phyloP scores from a whole-genome alignment of 1,284 basidiomycete genomes.

The Fomitiporia mediterranea region DNA sequence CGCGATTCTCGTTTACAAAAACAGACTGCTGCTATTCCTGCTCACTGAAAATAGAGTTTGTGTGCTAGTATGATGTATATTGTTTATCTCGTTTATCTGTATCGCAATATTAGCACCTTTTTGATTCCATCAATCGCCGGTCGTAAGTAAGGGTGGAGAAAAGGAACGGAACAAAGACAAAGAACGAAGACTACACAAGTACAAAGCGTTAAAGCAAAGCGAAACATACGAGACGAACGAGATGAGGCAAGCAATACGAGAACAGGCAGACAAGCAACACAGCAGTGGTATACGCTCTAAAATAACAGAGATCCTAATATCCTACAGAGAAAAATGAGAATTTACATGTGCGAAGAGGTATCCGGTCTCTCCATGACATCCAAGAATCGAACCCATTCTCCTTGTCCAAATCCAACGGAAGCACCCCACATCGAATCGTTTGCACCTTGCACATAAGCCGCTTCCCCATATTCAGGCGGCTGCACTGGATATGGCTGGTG shows the following conservation, averaged over 20 bases:
- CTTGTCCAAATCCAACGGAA: slow-evolving; percentile 36
- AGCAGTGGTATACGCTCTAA: background rate
- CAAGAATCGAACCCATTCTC: slow-evolving; percentile 43
- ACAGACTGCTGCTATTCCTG: slow-evolving; percentile 31
- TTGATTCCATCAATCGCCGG: background rate
- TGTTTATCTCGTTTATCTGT: background rate
- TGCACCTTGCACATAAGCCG: slow-evolving; percentile 22
- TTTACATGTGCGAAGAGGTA: slow-evolving; percentile 15
- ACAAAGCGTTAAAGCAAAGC: background rate
- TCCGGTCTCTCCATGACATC: slow-evolving; percentile 41
- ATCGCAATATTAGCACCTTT: too few relatives aligned
- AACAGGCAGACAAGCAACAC: background rate
- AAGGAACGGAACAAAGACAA: background rate
- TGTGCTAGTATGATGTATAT: background rate
- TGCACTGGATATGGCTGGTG: slow-evolving; percentile 15
- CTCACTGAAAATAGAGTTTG: background rate
- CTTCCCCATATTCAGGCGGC: slow-evolving; percentile 16
- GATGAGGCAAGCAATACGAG: background rate
- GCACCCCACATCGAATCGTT: slow-evolving; percentile 39
- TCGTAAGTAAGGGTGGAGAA: background rate
- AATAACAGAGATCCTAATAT: background rate
- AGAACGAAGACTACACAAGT: background rate
- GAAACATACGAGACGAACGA: background rate
- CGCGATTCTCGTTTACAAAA: slow-evolving; percentile 64
- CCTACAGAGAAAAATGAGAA: background rate